Conservation (phyloP, 2,329 filamentous ascomycete species). For the Coniochaeta sp. region DNA sequence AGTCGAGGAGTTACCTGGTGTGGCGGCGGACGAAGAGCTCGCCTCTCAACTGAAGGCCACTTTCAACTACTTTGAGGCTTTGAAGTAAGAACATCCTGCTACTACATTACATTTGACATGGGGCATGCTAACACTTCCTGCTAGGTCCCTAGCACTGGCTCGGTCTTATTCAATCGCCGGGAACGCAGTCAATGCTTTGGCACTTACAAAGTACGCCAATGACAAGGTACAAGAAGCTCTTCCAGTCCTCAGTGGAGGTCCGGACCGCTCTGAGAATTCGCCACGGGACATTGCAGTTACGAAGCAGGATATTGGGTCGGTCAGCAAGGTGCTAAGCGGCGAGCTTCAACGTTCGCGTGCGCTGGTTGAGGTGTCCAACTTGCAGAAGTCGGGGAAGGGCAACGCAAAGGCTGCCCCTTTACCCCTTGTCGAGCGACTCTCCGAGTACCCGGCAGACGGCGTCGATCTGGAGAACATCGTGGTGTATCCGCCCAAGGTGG, state of each 20-base stretch:
- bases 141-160: constrained; percentile 69
- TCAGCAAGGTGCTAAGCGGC: constrained; percentile 57
- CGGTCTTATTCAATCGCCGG: constrained; percentile 73
- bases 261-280: constrained; percentile 26
- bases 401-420: constrained; percentile 34
- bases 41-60: constrained; percentile 72
- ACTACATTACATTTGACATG: background rate
- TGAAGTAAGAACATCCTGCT: constrained; percentile 56
- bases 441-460: constrained; percentile 64
- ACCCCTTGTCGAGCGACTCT: constrained; percentile 68
- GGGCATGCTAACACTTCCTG: constrained; percentile 9
- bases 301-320: constrained; percentile 45
- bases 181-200: constrained; percentile 72
- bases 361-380: constrained; percentile 72
- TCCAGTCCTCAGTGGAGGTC: constrained; percentile 33
- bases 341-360: constrained; percentile 78
- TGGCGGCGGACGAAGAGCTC: constrained; percentile 75
- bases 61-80: constrained; percentile 74
- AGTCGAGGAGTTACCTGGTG: constrained; percentile 81
- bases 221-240: constrained; percentile 50
- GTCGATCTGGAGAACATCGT: constrained; percentile 77
- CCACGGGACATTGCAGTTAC: constrained; percentile 66
- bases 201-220: constrained; percentile 68
- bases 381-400: constrained; percentile 39
- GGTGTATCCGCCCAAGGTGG: constrained; percentile 76